phyloP scores from a whole-genome alignment of 306 rosid genomes.

The Cicer chorassanicum region DNA sequence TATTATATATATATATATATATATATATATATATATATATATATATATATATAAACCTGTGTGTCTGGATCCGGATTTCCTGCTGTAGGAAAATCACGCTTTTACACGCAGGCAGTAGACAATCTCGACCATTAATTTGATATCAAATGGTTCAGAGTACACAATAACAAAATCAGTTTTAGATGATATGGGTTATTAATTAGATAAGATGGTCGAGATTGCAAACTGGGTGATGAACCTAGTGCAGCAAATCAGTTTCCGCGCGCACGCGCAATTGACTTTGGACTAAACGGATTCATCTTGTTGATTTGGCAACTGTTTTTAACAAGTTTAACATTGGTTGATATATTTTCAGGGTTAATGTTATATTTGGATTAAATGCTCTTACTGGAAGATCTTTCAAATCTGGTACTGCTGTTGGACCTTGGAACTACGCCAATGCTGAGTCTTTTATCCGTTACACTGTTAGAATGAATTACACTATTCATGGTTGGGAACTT shows the following conservation, averaged over 20 bases:
- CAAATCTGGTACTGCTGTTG: constrained; percentile 50
- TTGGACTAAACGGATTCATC: constrained; percentile 1
- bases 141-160: too few species aligned
- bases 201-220: too few species aligned
- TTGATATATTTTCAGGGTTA: constrained; percentile 69
- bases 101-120: too few species aligned
- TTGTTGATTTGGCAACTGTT: constrained; percentile 39
- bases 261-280: background rate
- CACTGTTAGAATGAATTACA: constrained; percentile 69
- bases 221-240: too few species aligned
- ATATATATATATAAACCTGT: background rate
- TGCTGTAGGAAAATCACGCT: too few species aligned
- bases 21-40: too few species aligned
- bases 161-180: too few species aligned
- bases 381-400: constrained; percentile 73
- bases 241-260: background rate
- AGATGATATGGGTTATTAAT: too few species aligned
- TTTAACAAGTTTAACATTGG: constrained; percentile 33
- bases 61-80: background rate
- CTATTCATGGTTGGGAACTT: constrained; percentile 90
- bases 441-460: constrained; percentile 80
- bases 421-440: constrained; percentile 78
- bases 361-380: constrained; percentile 80
- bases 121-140: too few species aligned
- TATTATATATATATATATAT: too few species aligned